These are phyloP conservation scores for Lachancea sp. DNA, from an alignment of 805 yeast genomes.

Conservation along the genomic window DNA sequence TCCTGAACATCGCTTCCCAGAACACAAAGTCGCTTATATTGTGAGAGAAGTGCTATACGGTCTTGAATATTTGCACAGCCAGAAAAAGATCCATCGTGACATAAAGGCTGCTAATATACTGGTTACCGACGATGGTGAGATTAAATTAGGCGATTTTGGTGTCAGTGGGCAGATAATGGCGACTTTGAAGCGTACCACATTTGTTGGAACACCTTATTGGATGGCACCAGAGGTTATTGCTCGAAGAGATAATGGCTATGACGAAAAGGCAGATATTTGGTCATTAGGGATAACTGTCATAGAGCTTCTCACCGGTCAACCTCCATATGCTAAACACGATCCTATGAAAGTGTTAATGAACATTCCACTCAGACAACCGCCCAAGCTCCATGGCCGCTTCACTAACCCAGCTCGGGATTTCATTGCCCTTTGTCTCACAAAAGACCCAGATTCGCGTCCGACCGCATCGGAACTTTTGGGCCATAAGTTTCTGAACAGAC, in stretches of 20 bases:
- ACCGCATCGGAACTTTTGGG: constrained; percentile 50
- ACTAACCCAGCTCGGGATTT: constrained; percentile 43
- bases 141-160: constrained; percentile 90
- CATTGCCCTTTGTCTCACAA: constrained; percentile 57
- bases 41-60: constrained; percentile 62
- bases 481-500: constrained; percentile 43
- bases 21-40: constrained; percentile 55
- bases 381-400: constrained; percentile 28
- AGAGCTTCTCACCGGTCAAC: constrained; percentile 75
- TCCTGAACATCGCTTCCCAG: constrained; percentile 45
- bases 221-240: constrained; percentile 97
- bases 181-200: constrained; percentile 56
- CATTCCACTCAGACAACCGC: constrained; percentile 32
- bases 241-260: constrained; percentile 49
- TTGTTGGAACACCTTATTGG: constrained; percentile 97
- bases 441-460: constrained; percentile 62
- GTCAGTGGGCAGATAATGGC: constrained; percentile 80
- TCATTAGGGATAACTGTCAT: constrained; percentile 88
- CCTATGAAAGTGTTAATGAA: constrained; percentile 67
- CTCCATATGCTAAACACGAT: constrained; percentile 67
- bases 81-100: constrained; percentile 80
- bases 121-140: constrained; percentile 57
- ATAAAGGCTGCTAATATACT: constrained; percentile 85
- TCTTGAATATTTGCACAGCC: constrained; percentile 65
- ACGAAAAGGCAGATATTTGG: constrained; percentile 92